Evolutionary conservation across 164 flowering plant genomes (phyloP).

Genomic region (Kingdonia uniflora): DNA sequence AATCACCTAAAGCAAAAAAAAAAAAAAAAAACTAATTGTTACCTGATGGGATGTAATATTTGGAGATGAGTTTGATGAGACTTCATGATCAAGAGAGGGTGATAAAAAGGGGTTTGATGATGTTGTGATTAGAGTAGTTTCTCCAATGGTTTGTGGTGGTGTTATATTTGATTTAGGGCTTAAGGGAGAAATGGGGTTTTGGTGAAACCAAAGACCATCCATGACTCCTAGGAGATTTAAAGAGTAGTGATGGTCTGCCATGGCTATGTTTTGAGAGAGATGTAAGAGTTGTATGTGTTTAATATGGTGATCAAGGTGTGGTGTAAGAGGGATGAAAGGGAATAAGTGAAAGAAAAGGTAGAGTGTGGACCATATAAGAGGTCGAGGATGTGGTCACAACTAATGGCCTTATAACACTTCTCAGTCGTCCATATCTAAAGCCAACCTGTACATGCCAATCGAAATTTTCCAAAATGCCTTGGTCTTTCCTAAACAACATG

Average conservation of each 20-base stretch:
- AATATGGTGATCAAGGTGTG: not conserved
- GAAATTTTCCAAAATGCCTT: no score
- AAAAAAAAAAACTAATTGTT: not conserved
- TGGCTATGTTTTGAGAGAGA: conserved; percentile 2
- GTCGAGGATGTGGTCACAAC: no score
- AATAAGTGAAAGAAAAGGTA: conserved; percentile 2
- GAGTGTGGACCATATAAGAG: no score
- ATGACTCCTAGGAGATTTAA: conserved; percentile 28
- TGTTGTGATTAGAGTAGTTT: not conserved
- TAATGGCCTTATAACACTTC: no score
- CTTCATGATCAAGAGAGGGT: conserved; percentile 10
- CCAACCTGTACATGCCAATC: conserved; percentile 5
- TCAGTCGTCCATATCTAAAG: not conserved
- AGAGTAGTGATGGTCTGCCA: conserved; percentile 16
- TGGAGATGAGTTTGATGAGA: conserved; percentile 6
- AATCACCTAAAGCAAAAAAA: not conserved
- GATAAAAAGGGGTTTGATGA: conserved; percentile 13
- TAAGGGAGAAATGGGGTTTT: conserved; percentile 16
- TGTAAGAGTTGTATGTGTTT: not conserved
- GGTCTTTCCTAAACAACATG: no score
- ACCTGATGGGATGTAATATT: conserved; percentile 9
- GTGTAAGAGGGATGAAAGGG: not conserved
- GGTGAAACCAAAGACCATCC: conserved; percentile 60
- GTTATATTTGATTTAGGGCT: not conserved
- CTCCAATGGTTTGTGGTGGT: conserved; percentile 3